A percentile compares a stretch with the other conserved stretches of the same genome.
phyloP scores from a whole-genome alignment of 257 asterid species.

The Forsythia viridissima region DNA sequence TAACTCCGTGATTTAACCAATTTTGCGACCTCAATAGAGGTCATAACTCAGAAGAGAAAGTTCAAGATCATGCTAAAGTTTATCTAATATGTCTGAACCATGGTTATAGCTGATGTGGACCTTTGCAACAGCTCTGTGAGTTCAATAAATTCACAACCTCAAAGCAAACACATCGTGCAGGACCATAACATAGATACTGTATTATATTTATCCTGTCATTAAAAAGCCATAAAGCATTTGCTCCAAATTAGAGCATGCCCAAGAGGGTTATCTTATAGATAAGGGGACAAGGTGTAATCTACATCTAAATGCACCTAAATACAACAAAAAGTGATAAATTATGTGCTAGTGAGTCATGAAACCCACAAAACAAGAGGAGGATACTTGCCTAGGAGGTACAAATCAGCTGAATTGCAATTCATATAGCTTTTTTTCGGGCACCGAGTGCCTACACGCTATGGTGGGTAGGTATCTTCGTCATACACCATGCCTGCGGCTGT shows the following conservation, averaged over 20 bases:
- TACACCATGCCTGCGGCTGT: conserved; percentile 39
- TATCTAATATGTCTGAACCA: too few species aligned
- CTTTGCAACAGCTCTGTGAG: too few species aligned
- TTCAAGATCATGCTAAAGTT: too few species aligned
- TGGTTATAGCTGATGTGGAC: too few species aligned
- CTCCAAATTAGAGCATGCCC: conserved; percentile 27
- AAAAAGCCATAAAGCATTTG: too few species aligned
- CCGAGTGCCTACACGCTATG: background rate
- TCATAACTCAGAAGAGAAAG: conserved; percentile 12
- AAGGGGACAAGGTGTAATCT: conserved; percentile 17
- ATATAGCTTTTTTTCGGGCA: too few species aligned
- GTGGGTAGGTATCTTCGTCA: too few species aligned
- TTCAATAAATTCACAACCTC: too few species aligned
- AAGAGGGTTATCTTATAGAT: conserved; percentile 19
- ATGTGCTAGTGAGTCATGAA: conserved; percentile 37
- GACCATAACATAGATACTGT: too few species aligned
- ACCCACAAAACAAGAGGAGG: conserved; percentile 39
- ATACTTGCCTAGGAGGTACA: conserved; percentile 67
- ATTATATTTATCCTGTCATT: background rate
- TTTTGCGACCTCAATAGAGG: too few species aligned
- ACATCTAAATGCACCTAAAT: conserved; percentile 37
- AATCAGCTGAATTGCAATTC: background rate
- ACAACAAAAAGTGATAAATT: conserved; percentile 29
- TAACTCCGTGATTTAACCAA: too few species aligned
- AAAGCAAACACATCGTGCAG: too few species aligned